Percentiles rank a stretch among this genome's conserved stretches.
These are phyloP conservation scores for Fraxinus baroniana DNA, from an alignment of 305 asterid genomes.

Conservation along the genomic window DNA sequence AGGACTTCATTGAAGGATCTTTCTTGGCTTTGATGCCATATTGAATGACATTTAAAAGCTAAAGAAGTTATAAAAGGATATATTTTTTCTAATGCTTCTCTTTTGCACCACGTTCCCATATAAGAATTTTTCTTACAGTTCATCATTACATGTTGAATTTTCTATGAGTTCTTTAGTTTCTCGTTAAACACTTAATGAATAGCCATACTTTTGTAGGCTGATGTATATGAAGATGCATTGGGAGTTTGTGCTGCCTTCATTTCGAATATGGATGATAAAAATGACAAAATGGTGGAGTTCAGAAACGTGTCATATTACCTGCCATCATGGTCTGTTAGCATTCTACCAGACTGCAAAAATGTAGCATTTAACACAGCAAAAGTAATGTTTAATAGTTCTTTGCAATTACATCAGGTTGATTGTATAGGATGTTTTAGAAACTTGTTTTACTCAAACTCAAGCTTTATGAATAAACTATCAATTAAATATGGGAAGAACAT, in stretches of 20 bases:
- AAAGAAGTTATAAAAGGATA: background rate
- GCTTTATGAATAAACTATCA: background rate
- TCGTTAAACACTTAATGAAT: conserved; percentile 18
- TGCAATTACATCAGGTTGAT: background rate
- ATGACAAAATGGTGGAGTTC: conserved; percentile 59
- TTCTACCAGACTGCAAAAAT: conserved; percentile 81
- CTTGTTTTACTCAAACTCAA: background rate
- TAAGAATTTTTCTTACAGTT: background rate
- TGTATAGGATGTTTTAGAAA: conserved; percentile 8
- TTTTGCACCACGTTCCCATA: background rate
- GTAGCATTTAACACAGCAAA: conserved; percentile 87
- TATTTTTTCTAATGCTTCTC: background rate
- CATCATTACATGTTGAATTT: background rate
- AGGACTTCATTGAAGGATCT: background rate
- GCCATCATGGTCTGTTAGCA: conserved; percentile 97
- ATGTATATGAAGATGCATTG: conserved; percentile 67
- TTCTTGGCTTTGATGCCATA: background rate
- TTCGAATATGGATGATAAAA: conserved; percentile 74
- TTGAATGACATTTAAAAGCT: background rate
- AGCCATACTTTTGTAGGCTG: conserved; percentile 50
- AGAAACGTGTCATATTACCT: conserved; percentile 61
- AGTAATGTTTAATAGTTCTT: conserved; percentile 37
- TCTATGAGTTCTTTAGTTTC: conserved; percentile 13
- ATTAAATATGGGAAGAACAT: conserved; percentile 11
- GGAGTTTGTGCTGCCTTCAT: conserved; percentile 83